These are phyloP conservation scores for Fusarium nelsonii DNA, from an alignment of 2,329 filamentous ascomycete genomes.

Conservation along the genomic window DNA sequence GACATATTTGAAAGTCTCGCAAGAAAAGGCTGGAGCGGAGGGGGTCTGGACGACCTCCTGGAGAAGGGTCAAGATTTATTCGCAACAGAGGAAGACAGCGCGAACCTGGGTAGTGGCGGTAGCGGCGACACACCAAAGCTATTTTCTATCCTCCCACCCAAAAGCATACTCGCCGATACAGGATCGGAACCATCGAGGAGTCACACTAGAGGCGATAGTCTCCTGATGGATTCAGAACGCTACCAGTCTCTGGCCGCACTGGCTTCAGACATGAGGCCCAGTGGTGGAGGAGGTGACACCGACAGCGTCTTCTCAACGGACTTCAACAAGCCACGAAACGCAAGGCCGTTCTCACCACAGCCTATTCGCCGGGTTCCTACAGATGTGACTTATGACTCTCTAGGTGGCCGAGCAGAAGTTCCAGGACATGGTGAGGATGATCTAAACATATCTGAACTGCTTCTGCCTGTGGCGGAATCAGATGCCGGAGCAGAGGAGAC, in stretches of 20 bases:
- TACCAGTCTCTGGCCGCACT: slow-evolving; percentile 71
- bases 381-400: slow-evolving; percentile 57
- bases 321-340: slow-evolving; percentile 65
- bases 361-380: slow-evolving; percentile 59
- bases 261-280: slow-evolving; percentile 47
- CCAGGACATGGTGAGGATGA: slow-evolving; percentile 39
- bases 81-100: slow-evolving; percentile 57
- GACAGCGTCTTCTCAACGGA: slow-evolving; percentile 68
- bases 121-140: slow-evolving; percentile 61
- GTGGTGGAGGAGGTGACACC: slow-evolving; percentile 57
- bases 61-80: slow-evolving; percentile 74
- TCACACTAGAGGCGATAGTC: slow-evolving; percentile 66
- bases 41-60: slow-evolving; percentile 73
- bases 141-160: slow-evolving; percentile 73
- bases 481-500: slow-evolving; percentile 30
- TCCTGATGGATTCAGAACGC: slow-evolving; percentile 64
- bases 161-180: slow-evolving; percentile 70
- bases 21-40: slow-evolving; percentile 75
- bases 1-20: slow-evolving; percentile 77
- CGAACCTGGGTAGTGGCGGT: slow-evolving; percentile 50
- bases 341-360: slow-evolving; percentile 71
- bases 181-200: slow-evolving; percentile 55
- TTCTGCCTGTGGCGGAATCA: slow-evolving; percentile 43
- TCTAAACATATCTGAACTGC: slow-evolving; percentile 34
- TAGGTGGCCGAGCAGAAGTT: slow-evolving; percentile 47